A percentile compares a stretch with the other conserved stretches of the same genome.
Evolutionary conservation across 345 rosid genomes (phyloP).

Genomic region (Eucalyptus albens): DNA sequence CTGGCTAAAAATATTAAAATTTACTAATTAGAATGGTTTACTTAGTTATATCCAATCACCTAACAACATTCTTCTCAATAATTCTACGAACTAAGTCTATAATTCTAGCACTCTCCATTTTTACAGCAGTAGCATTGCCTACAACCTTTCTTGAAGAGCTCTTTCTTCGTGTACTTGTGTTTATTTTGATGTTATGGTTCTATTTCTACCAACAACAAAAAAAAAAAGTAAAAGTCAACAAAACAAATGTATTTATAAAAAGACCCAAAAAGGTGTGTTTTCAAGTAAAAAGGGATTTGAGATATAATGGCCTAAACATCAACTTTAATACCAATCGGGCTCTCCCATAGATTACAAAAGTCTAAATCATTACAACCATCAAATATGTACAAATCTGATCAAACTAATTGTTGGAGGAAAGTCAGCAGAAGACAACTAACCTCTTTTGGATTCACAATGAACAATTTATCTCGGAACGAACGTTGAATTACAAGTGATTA

Average conservation of each 20-base stretch:
- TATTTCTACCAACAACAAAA: background rate
- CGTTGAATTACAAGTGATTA: no score
- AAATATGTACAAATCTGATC: no score
- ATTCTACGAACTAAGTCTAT: background rate
- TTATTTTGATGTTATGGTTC: background rate
- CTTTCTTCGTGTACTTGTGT: background rate
- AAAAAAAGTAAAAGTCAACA: background rate
- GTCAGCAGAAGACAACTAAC: accelerated
- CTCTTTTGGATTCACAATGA: accelerated
- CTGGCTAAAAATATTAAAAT: background rate
- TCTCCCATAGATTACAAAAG: no score
- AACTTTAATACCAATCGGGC: no score
- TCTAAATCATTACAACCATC: background rate
- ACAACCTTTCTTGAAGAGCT: background rate
- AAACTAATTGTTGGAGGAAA: no score
- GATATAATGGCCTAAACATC: no score
- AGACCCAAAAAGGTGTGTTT: no score
- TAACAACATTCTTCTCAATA: background rate
- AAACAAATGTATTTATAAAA: background rate
- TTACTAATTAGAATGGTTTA: background rate
- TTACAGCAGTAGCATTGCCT: background rate
- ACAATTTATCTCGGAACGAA: no score
- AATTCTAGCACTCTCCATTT: background rate
- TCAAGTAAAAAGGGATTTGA: no score
- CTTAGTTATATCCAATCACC: background rate